These are phyloP conservation scores for Schizophyllum amplum DNA, from an alignment of 1,284 basidiomycete genomes.

Conservation along the genomic window DNA sequence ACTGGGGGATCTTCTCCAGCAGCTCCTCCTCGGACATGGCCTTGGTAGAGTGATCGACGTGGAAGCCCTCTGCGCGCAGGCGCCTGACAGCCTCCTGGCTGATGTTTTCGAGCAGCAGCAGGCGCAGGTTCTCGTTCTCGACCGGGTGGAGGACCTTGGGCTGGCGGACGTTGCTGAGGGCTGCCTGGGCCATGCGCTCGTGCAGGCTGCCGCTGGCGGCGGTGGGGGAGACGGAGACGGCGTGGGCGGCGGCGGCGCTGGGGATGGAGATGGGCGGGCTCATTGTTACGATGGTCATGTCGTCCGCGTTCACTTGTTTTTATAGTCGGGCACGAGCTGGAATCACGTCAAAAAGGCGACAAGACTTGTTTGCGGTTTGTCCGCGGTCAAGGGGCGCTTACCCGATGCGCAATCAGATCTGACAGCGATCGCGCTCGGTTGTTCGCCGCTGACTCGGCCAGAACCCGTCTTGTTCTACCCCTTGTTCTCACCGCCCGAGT, in stretches of 20 bases:
- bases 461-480: background rate
- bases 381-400: too few relatives aligned
- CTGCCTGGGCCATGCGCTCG: conserved; percentile 15
- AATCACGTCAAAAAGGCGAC: background rate
- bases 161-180: conserved; percentile 23
- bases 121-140: conserved; percentile 66
- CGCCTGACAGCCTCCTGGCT: conserved; percentile 82
- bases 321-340: background rate
- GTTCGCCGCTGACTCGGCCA: background rate
- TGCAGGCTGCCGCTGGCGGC: conserved; percentile 30
- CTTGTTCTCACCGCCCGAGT: conserved; percentile 3
- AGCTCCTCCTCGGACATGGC: conserved; percentile 93
- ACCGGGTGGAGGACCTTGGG: conserved; percentile 69
- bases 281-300: conserved; percentile 17
- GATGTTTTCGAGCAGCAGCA: conserved; percentile 94
- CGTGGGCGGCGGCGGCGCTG: conserved; percentile 17
- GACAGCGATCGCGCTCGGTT: background rate
- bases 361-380: too few relatives aligned
- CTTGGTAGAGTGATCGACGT: conserved; percentile 86
- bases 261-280: conserved; percentile 36
- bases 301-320: background rate
- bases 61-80: conserved; percentile 83
- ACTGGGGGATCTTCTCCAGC: conserved; percentile 76
- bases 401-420: too few relatives aligned
- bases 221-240: conserved; percentile 41